Evolutionary conservation across 2,329 filamentous ascomycete species (phyloP).

Genomic region (Ramularia endophylla): DNA sequence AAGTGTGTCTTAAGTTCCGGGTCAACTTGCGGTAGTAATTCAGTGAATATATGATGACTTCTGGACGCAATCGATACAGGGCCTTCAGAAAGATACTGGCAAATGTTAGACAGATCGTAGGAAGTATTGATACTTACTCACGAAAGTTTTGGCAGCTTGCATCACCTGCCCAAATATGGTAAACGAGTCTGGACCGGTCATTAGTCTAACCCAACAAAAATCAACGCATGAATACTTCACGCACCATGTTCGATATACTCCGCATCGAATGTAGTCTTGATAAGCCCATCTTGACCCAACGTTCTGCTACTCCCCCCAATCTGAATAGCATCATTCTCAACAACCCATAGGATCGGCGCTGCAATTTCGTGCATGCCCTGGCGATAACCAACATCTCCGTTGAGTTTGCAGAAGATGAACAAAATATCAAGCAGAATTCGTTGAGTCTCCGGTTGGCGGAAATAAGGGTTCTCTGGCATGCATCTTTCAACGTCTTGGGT

Average conservation of each 20-base stretch:
- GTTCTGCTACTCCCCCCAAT: constrained; percentile 26
- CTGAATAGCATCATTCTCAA: constrained; percentile 75
- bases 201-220: no score
- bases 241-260: constrained; percentile 70
- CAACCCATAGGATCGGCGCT: constrained; percentile 78
- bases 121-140: constrained; percentile 30
- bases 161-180: constrained; percentile 80
- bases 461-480: constrained; percentile 85
- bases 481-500: constrained; percentile 87
- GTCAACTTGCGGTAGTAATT: constrained; percentile 70
- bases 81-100: constrained; percentile 45
- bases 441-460: constrained; percentile 74
- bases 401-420: constrained; percentile 91
- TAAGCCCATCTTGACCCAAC: constrained; percentile 25
- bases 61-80: constrained; percentile 63
- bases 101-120: constrained; percentile 27
- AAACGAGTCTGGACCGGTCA: constrained; percentile 55
- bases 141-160: constrained; percentile 74
- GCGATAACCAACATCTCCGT: constrained; percentile 83
- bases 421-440: constrained; percentile 78
- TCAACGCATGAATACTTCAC: no score
- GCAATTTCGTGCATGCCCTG: constrained; percentile 98
- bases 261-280: constrained; percentile 54
- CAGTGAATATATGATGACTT: constrained; percentile 81
- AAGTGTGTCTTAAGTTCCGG: constrained; percentile 78